A percentile compares a stretch with the other conserved stretches of the same genome.
Evolutionary conservation across 495 filamentous ascomycete species (phyloP).

Genomic region (Neurospora sublineolata): DNA sequence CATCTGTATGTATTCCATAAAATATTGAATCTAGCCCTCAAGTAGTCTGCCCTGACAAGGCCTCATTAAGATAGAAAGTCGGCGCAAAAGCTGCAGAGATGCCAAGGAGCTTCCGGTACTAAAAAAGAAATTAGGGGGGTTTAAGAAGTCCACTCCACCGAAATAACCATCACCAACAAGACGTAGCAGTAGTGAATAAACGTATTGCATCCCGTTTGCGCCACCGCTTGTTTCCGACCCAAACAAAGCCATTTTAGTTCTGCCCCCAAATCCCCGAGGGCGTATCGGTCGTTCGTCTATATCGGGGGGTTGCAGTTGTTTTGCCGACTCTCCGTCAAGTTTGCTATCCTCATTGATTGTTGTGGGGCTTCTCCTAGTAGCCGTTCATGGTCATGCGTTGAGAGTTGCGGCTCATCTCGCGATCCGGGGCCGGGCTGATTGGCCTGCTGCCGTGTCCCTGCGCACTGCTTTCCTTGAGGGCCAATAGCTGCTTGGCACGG

Average conservation of each 20-base stretch:
- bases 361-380: slow-evolving; percentile 45
- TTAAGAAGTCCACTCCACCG: neutral
- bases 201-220: neutral
- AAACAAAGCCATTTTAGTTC: neutral
- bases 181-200: neutral
- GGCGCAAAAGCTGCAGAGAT: neutral
- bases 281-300: neutral
- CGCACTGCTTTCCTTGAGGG: slow-evolving; percentile 93
- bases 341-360: slow-evolving; percentile 8
- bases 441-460: slow-evolving; percentile 79
- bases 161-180: neutral
- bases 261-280: neutral
- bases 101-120: neutral
- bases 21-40: neutral
- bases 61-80: neutral
- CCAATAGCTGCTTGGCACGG: slow-evolving; percentile 96
- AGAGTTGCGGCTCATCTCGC: slow-evolving; percentile 91
- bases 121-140: neutral
- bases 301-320: neutral
- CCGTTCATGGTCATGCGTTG: slow-evolving; percentile 98
- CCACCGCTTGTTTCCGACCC: neutral
- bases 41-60: neutral
- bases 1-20: neutral
- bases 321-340: slow-evolving; percentile 2
- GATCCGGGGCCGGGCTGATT: slow-evolving; percentile 86